Conservation (phyloP, 768 basidiomycete genomes). For the Aureoboletus auriporus region DNA sequence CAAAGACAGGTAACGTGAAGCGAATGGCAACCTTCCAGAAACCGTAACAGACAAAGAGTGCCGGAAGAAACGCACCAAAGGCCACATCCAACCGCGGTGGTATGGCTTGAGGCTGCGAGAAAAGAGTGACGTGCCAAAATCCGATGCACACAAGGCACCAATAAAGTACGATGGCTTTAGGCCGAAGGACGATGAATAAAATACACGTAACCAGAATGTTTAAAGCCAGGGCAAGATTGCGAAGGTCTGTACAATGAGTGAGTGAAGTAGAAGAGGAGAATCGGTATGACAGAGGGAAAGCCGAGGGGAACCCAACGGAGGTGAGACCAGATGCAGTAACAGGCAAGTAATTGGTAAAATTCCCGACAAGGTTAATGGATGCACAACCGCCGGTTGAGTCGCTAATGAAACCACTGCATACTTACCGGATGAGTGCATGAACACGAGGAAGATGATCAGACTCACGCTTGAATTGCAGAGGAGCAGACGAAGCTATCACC, state of each 20-base stretch:
- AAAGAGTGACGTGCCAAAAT: constrained; percentile 81
- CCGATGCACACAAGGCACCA: constrained; percentile 82
- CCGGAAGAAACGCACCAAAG: constrained; percentile 74
- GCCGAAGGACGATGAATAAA: constrained; percentile 71
- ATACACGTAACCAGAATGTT: constrained; percentile 64
- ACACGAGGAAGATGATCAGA: constrained; percentile 13
- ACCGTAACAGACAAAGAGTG: constrained; percentile 71
- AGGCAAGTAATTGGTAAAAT: constrained; percentile 67
- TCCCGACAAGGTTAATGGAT: constrained; percentile 62
- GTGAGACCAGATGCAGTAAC: constrained; percentile 55
- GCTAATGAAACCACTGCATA: constrained; percentile 56
- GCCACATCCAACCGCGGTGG: constrained; percentile 71
- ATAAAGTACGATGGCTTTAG: constrained; percentile 61
- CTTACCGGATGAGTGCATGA: constrained; percentile 6
- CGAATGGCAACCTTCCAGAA: constrained; percentile 78
- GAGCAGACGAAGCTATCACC: constrained; percentile 85
- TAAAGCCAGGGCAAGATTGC: constrained; percentile 65
- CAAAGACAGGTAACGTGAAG: constrained; percentile 68
- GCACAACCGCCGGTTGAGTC: constrained; percentile 75
- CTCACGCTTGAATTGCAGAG: constrained; percentile 77
- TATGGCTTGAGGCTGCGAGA: constrained; percentile 64
- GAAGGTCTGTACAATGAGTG: constrained; percentile 66
- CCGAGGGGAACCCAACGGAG: constrained; percentile 69
- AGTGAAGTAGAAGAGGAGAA: constrained; percentile 48
- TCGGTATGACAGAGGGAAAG: constrained; percentile 69